These are phyloP conservation scores for Xylaria nigripes DNA, from an alignment of 495 filamentous ascomycete species.

Conservation along the genomic window DNA sequence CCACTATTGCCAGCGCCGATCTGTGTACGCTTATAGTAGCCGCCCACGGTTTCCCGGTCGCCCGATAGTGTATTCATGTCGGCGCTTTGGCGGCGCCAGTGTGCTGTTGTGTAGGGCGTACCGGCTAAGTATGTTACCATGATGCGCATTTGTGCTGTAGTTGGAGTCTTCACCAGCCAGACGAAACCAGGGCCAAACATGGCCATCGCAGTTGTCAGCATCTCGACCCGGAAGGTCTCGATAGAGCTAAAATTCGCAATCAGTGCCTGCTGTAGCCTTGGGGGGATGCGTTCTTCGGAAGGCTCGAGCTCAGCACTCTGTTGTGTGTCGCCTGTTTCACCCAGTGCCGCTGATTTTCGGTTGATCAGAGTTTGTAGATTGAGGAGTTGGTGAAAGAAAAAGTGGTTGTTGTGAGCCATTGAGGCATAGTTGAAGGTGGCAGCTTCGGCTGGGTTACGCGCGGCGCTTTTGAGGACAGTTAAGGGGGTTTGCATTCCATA, in stretches of 20 bases:
- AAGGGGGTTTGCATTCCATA: constrained; percentile 50
- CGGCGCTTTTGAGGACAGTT: constrained; percentile 63
- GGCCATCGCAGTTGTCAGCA: constrained; percentile 70
- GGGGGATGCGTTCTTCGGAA: constrained; percentile 24
- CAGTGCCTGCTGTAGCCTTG: constrained; percentile 33
- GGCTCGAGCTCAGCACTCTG: not conserved
- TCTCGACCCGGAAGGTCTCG: constrained; percentile 67
- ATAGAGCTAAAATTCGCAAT: constrained; percentile 65
- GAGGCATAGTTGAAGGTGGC: constrained; percentile 88
- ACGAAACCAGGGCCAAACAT: constrained; percentile 98
- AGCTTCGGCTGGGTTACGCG: constrained; percentile 68
- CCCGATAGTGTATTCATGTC: constrained; percentile 66
- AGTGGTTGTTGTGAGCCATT: constrained; percentile 94
- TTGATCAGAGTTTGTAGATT: constrained; percentile 36
- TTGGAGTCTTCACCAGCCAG: constrained; percentile 65
- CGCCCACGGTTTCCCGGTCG: constrained; percentile 5
- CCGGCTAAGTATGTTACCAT: constrained; percentile 88
- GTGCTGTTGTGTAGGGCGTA: constrained; percentile 73
- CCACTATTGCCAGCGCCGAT: constrained; percentile 29
- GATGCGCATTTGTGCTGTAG: constrained; percentile 52
- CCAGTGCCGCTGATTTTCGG: constrained; percentile 8
- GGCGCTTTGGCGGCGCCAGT: constrained; percentile 67
- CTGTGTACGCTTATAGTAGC: constrained; percentile 30
- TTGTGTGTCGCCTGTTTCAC: not conserved
- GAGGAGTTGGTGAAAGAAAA: constrained; percentile 70